These are phyloP conservation scores for Cicer cuneatum DNA, from an alignment of 306 rosid genomes.

Conservation along the genomic window DNA sequence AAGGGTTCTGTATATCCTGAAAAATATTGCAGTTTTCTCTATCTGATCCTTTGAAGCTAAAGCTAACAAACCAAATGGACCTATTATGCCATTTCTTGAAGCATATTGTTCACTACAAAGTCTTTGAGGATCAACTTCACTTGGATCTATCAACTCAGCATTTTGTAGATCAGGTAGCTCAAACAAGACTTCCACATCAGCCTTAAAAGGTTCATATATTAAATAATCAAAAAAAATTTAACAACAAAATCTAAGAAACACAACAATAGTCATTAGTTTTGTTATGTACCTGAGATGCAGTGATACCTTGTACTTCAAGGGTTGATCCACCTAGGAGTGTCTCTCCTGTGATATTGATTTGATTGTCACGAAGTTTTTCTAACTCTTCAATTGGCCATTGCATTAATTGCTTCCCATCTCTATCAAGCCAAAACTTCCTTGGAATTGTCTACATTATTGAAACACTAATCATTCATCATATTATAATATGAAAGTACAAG, in stretches of 20 bases:
- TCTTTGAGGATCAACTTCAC: slow-evolving; percentile 51
- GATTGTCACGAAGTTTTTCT: slow-evolving; percentile 46
- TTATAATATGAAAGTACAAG: neutral
- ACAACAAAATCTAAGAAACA: neutral
- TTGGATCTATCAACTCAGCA: slow-evolving; percentile 49
- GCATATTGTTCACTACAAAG: slow-evolving; percentile 32
- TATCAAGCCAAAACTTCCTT: slow-evolving; percentile 57
- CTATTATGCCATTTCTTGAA: slow-evolving; percentile 19
- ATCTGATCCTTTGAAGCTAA: slow-evolving; percentile 12
- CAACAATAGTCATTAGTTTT: neutral
- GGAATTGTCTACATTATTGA: slow-evolving; percentile 57
- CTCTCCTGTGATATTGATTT: slow-evolving; percentile 40
- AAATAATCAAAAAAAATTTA: neutral
- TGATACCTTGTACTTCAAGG: slow-evolving; percentile 54
- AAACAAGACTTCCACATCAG: slow-evolving; percentile 62
- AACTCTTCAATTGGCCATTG: slow-evolving; percentile 68
- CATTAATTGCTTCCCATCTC: slow-evolving; percentile 53
- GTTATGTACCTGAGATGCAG: slow-evolving; percentile 61
- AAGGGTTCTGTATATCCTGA: neutral
- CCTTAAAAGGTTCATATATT: slow-evolving; percentile 41
- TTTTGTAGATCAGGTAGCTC: slow-evolving; percentile 45
- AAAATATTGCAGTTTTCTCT: neutral
- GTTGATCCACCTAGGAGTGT: slow-evolving; percentile 42
- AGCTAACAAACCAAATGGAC: slow-evolving; percentile 31
- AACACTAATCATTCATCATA: neutral